Evolutionary conservation across 2,329 filamentous ascomycete species (phyloP), one percentile per base, ranked within the genome.

Genomic region (Phoma herbarum): DNA sequence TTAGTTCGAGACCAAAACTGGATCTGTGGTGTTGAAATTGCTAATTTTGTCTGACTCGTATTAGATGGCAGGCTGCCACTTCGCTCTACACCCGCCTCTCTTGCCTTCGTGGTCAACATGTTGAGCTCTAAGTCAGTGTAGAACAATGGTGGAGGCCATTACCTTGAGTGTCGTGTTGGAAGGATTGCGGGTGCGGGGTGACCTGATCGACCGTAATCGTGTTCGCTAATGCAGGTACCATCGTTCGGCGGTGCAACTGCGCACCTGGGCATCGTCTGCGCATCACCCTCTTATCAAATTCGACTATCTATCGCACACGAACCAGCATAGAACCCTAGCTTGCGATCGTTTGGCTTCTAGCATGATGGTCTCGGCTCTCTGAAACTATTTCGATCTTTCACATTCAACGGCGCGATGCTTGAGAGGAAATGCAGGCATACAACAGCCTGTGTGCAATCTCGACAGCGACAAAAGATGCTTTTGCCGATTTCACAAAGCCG

Each of bases 181-280:
- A 33, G 22, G 33, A 29, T 52, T 28, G 28, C 42, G 31, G 20
- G 9, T 39, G 35, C 9, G 35, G 35, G 35, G 35, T 20, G 20
- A n/a, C 33, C 14, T 25, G 55, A 57, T 57, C 54, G 28, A 29
- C 42, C 41, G 20, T 33, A 26, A 20, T 43, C 55, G 55, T 52
- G 48, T 39, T 58, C 49, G 55, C 49, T 58, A 58, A 48, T n/a
- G 55, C 55, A 57, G 43, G 28, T 57, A 39, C 37, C 42, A 29
- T 20, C 26, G 26, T 16, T 25, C 16, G n/a, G 31, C 23, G 18
- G 47, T 42, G 26, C 42, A n/a, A 16, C 8, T 35, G 42, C 42
- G 35, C 31, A n/a, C 9, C 4, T n/a, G 31, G 6, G 4, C 31
- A 28, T 42, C 20, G 11, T 25, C 39, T 16, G 10, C 39, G 25